phyloP scores from a whole-genome alignment of 129 eudicot genomes.

The Flaveria robusta region DNA sequence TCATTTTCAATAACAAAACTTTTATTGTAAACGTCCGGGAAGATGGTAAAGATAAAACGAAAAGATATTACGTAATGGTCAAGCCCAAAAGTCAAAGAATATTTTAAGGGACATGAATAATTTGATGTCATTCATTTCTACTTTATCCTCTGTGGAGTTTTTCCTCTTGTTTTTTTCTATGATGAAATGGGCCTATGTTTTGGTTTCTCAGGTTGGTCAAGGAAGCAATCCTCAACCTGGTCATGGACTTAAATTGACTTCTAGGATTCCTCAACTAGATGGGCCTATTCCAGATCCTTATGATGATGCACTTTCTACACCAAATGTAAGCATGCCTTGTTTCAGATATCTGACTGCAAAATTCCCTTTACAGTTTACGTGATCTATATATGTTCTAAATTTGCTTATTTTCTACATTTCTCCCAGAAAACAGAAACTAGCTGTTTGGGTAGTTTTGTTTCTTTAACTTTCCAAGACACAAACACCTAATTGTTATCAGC shows the following conservation, averaged over 20 bases:
- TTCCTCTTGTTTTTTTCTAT: neutral
- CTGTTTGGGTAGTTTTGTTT: neutral
- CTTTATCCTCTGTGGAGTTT: neutral
- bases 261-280: conserved; percentile 84
- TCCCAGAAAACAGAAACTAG: neutral
- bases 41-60: neutral
- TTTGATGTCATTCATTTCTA: neutral
- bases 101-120: conserved; percentile 9
- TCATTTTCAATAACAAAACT: neutral
- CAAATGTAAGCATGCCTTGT: conserved; percentile 58
- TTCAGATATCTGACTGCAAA: neutral
- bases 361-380: neutral
- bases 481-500: neutral
- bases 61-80: neutral
- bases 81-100: neutral
- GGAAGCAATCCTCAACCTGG: conserved; percentile 41
- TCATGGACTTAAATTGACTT: conserved; percentile 39
- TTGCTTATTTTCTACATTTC: neutral
- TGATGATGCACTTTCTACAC: conserved; percentile 96
- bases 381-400: neutral
- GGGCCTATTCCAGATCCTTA: conserved; percentile 96
- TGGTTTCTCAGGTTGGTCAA: conserved; percentile 46
- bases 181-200: conserved; percentile 13
- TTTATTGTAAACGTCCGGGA: neutral
- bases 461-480: neutral